Percentiles rank a stretch among this genome's conserved stretches.
Evolutionary conservation across 2,329 filamentous ascomycete species (phyloP).

Genomic region (Aspergillus pseudonomiae): DNA sequence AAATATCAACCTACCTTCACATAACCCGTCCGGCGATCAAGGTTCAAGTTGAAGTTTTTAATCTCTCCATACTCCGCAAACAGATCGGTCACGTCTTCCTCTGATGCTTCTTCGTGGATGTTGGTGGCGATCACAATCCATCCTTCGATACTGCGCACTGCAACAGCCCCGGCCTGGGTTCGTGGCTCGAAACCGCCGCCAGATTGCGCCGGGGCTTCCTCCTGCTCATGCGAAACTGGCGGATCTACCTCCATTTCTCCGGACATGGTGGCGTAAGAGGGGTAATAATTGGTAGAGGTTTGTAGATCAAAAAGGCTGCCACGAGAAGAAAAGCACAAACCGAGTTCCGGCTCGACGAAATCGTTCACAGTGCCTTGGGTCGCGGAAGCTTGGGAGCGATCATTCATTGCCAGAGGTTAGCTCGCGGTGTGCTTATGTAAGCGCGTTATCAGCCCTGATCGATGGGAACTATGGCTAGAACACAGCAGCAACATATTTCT

Average conservation of each 20-base stretch:
- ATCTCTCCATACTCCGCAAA: conserved; percentile 70
- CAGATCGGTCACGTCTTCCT: conserved; percentile 67
- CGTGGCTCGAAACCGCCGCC: conserved; percentile 43
- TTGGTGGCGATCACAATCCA: conserved; percentile 73
- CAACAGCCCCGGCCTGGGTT: conserved; percentile 52
- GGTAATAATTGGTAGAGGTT: not conserved
- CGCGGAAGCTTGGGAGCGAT: not conserved
- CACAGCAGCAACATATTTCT: not conserved
- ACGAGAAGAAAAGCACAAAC: not conserved
- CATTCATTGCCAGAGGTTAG: not conserved
- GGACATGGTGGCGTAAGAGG: conserved; percentile 35
- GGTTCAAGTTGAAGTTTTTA: conserved; percentile 68
- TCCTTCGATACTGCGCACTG: conserved; percentile 69
- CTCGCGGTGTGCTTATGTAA: conserved; percentile 4
- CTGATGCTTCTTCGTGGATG: conserved; percentile 68
- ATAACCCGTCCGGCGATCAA: conserved; percentile 68
- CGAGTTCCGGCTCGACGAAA: not conserved
- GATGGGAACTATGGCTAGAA: not conserved
- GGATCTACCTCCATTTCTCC: conserved; percentile 51
- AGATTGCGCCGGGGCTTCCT: conserved; percentile 34
- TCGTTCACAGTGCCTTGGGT: not conserved
- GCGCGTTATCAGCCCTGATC: not conserved
- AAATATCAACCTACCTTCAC: conserved; percentile 59
- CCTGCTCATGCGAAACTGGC: conserved; percentile 33
- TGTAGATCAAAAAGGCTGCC: not conserved